Evolutionary conservation across 2,329 filamentous ascomycete species (phyloP).

Genomic region (Colletotrichum agaves): DNA sequence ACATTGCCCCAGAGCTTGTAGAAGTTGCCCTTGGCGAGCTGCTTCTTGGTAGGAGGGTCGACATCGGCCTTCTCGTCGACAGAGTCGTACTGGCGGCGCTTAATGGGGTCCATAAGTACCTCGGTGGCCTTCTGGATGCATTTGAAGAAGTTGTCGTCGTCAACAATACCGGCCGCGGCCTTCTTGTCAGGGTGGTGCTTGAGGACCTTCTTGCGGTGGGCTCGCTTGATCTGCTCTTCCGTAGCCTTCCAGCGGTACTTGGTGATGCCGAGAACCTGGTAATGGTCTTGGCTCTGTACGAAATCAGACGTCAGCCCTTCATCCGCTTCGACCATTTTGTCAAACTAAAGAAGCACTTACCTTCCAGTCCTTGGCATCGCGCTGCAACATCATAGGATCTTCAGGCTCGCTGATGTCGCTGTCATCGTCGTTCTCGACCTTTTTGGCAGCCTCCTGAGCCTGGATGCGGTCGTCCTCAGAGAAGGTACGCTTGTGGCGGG

Average conservation of each 20-base stretch:
- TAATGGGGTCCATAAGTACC: constrained; percentile 89
- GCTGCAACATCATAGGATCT: constrained; percentile 89
- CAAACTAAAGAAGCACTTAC: constrained; percentile 58
- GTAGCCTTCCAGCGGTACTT: constrained; percentile 94
- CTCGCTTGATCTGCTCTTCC: constrained; percentile 98
- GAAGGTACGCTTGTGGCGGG: constrained; percentile 96
- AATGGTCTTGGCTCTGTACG: constrained; percentile 89
- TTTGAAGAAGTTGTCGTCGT: constrained; percentile 99
- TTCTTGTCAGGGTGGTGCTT: constrained; percentile 99
- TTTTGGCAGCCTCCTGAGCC: constrained; percentile 94
- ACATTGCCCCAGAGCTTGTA: constrained; percentile 94
- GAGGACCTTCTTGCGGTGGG: constrained; percentile 99
- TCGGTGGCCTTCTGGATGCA: constrained; percentile 99
- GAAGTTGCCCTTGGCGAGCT: constrained; percentile 80
- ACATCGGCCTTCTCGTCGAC: constrained; percentile 95
- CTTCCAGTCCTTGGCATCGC: constrained; percentile 99
- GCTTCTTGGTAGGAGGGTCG: constrained; percentile 92
- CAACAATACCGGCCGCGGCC: constrained; percentile 84
- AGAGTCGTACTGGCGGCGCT: constrained; percentile 94
- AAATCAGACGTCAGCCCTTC: background rate
- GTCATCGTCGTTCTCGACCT: constrained; percentile 89
- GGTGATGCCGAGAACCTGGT: constrained; percentile 91
- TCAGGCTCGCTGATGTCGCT: constrained; percentile 94
- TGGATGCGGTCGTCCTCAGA: constrained; percentile 98
- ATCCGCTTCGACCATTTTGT: background rate